A percentile compares a stretch with the other conserved stretches of the same genome.
Conservation (phyloP, 495 filamentous ascomycete species). For the Neurospora hispaniola region DNA sequence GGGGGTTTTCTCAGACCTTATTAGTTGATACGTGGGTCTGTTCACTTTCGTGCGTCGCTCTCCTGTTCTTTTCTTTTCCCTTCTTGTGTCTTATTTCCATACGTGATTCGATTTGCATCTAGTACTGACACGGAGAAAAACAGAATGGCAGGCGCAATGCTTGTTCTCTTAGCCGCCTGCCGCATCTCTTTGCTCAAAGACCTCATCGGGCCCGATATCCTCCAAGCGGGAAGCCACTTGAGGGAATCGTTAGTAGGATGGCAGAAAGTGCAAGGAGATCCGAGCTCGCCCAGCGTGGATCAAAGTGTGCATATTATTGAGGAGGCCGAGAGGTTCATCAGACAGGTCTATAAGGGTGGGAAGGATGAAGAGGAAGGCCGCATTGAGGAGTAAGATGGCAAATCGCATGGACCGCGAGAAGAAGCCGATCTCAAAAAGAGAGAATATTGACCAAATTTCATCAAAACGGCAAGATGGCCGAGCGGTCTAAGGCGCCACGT, state of each 20-base stretch:
- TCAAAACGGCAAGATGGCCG: neutral
- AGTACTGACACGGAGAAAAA: neutral
- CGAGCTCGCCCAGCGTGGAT: constrained; percentile 22
- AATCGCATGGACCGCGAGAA: neutral
- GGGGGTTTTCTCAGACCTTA: constrained; percentile 30
- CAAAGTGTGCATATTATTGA: constrained; percentile 23
- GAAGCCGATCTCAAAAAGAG: neutral
- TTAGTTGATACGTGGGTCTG: constrained; percentile 41
- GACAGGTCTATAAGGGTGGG: constrained; percentile 7
- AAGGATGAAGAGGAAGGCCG: neutral
- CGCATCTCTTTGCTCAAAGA: constrained; percentile 10
- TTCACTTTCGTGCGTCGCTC: constrained; percentile 31
- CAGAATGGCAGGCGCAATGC: constrained; percentile 27
- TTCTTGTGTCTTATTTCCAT: neutral
- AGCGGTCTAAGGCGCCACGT: neutral
- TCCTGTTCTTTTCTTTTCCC: neutral
- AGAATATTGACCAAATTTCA: neutral
- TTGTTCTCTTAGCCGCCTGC: constrained; percentile 22
- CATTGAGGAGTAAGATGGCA: neutral
- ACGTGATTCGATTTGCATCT: neutral
- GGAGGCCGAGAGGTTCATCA: constrained; percentile 22
- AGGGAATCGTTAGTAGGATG: constrained; percentile 15
- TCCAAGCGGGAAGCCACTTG: constrained; percentile 20
- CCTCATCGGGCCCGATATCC: constrained; percentile 17
- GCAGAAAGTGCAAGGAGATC: constrained; percentile 17